A percentile compares a stretch with the other conserved stretches of the same genome.
Conservation (phyloP, 129 eudicot species). For the Smallanthus sonchifolius region DNA sequence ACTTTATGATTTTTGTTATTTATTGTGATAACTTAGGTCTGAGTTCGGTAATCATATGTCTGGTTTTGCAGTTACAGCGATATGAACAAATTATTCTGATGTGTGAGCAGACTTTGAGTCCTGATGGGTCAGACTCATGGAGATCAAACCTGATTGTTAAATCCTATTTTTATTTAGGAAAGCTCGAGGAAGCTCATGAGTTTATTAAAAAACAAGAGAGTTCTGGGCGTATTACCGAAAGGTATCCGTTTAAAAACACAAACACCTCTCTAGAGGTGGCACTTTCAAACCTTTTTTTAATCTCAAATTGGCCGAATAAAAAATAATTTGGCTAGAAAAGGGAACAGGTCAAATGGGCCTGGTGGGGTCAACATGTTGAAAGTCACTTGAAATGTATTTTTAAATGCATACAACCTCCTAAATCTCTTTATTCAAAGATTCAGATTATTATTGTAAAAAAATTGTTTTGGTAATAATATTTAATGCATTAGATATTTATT, state of each 20-base stretch:
- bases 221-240: slow-evolving; percentile 30
- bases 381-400: neutral
- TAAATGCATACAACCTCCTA: neutral
- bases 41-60: neutral
- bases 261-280: neutral
- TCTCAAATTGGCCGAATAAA: neutral
- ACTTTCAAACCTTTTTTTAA: neutral
- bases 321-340: neutral
- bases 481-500: neutral
- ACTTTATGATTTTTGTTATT: neutral
- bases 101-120: slow-evolving; percentile 62
- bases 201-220: slow-evolving; percentile 70
- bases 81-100: slow-evolving; percentile 74
- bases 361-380: neutral
- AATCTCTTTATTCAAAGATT: neutral
- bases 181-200: slow-evolving; percentile 74
- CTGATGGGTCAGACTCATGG: slow-evolving; percentile 58
- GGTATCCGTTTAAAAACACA: slow-evolving; percentile 31
- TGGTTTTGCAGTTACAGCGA: slow-evolving; percentile 56
- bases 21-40: neutral
- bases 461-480: neutral
- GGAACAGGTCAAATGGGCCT: neutral
- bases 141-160: slow-evolving; percentile 45
- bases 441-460: neutral
- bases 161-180: slow-evolving; percentile 71